Evolutionary conservation across 176 grass and related monocot species (phyloP).

Genomic region (Aegilops tauschii): DNA sequence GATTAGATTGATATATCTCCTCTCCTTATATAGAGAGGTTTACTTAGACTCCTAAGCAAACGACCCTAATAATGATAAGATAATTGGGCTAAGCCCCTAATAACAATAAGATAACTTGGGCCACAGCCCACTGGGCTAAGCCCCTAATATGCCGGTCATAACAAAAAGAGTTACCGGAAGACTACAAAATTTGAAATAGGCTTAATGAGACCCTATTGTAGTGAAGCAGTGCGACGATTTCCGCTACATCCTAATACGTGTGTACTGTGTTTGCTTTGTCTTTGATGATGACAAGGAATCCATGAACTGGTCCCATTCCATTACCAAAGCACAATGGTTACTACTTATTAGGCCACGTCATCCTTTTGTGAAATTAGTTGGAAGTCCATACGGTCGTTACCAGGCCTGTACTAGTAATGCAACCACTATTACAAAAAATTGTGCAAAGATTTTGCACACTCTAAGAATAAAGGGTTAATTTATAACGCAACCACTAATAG

Average conservation of each 20-base stretch:
- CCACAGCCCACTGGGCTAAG: no score
- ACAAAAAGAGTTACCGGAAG: neutral
- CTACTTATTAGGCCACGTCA: neutral
- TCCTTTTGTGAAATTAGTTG: conserved; percentile 12
- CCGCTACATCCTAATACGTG: neutral
- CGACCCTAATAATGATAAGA: no score
- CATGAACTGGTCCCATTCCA: neutral
- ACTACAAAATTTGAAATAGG: neutral
- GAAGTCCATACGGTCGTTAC: neutral
- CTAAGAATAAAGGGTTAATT: neutral
- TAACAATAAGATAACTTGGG: no score
- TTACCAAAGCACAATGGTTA: neutral
- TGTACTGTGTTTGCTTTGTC: neutral
- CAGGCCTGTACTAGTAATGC: neutral
- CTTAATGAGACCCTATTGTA: neutral
- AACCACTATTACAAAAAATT: neutral
- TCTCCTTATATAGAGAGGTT: no score
- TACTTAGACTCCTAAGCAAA: no score
- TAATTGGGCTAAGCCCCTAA: no score
- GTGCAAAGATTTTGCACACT: neutral
- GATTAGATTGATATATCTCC: no score
- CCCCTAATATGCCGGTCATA: no score
- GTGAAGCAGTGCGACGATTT: neutral
- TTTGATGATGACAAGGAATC: neutral
- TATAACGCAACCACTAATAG: neutral